Percentiles rank a stretch among this genome's conserved stretches.
Evolutionary conservation across 169 alveolate species (phyloP).

Genomic region (Cytauxzoon felis): DNA sequence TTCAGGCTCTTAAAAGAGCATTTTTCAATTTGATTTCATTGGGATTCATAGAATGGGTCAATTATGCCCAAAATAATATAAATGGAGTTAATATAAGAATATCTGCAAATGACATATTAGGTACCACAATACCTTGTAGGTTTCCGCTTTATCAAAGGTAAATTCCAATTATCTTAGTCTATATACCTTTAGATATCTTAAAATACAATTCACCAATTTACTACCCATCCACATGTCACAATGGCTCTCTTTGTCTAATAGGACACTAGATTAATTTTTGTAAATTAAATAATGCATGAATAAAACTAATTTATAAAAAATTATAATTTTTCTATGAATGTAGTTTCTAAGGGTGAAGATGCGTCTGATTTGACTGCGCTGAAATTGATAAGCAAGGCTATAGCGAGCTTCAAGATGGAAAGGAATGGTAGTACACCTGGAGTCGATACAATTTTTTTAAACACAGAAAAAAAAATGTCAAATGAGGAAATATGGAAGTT

Average conservation of each 20-base stretch:
- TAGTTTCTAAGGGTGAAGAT: conserved; percentile 50
- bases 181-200: conserved; percentile 25
- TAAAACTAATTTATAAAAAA: not conserved
- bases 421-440: not conserved
- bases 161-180: not conserved
- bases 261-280: conserved; percentile 19
- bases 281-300: not conserved
- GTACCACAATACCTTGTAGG: conserved; percentile 44
- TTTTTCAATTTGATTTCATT: conserved; percentile 26
- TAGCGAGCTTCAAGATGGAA: conserved; percentile 2
- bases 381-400: conserved; percentile 6
- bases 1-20: conserved; percentile 37
- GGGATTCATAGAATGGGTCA: conserved; percentile 59
- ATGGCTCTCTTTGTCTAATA: conserved; percentile 40
- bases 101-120: conserved; percentile 21
- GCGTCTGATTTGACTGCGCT: conserved; percentile 27
- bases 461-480: not conserved
- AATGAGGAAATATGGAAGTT: conserved; percentile 32
- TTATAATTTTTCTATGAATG: conserved; percentile 37
- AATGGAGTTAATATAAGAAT: not conserved
- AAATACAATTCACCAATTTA: conserved; percentile 23
- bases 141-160: conserved; percentile 49
- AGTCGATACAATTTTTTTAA: not conserved
- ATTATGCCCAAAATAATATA: conserved; percentile 24
- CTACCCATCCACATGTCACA: conserved; percentile 46